Evolutionary conservation across 495 filamentous ascomycete genomes (phyloP), one percentile per base, ranked within the genome.

Genomic region (Penicillium steckii): DNA sequence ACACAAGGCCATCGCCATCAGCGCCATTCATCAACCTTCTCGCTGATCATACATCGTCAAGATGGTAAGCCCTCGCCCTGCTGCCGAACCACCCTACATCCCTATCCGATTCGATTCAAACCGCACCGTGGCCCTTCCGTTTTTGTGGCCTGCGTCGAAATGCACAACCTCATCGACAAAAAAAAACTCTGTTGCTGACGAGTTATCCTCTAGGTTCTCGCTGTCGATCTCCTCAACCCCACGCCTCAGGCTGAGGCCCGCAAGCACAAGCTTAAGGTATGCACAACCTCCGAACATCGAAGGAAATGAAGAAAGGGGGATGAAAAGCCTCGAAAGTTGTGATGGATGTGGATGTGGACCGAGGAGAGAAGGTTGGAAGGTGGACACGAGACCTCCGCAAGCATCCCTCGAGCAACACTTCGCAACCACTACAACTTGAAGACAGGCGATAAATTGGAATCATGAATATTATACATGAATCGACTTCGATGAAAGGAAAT

Each of bases 181-280:
- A 23, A 42, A 53, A 55, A 44, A 37, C 33, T 47, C 44, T 40
- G 21, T 44, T 44, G 42, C 42, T 44, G 42, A 44, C 42, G 38
- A 46, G 46, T 52, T 56, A 44, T 29, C 30, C 35, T n/a, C 52
- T 71, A 98, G 94, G 91, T 96, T 92, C 91, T 98, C 85, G 93
- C 94, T 76, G 87, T 97, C 83, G 94, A 98, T 86, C 92, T 98
- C 63, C 89, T 98, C 76, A 97, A 98, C 86, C 94, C 94, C 65
- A 87, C 85, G 68, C 91, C 94, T 71, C 88, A 89, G 70, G 84
- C 91, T 68, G 94, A 98, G 86, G 91, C 89, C 58, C 85, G 90
- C 76, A 97, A 96, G 85, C 94, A 98, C 86, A 98, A 98, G 88
- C 87, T 98, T 64, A 98, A 98, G 93, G 92, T 96, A 88, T 68